Conservation (phyloP, 2,329 filamentous ascomycete genomes). For the Xylariaceae sp. region DNA sequence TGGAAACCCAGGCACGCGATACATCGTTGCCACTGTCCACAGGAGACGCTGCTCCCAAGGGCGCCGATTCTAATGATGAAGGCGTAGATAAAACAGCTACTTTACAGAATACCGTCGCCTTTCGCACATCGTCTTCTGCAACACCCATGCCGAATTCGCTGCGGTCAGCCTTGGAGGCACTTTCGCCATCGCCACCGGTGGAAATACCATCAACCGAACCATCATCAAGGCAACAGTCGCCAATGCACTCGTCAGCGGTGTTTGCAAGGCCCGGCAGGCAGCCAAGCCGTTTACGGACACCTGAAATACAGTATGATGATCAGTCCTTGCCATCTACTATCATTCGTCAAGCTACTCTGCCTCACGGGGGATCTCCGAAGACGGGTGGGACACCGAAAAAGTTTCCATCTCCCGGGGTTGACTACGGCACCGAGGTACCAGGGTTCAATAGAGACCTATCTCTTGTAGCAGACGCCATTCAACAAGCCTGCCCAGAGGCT, state of each 20-base stretch:
- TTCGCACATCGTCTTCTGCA: background rate
- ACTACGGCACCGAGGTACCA: slow-evolving; percentile 23
- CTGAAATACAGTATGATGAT: background rate
- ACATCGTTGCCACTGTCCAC: background rate
- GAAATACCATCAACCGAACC: background rate
- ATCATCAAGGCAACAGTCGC: background rate
- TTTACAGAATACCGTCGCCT: background rate
- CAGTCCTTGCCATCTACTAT: background rate
- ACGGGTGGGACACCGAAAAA: background rate
- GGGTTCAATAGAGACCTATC: slow-evolving; percentile 40
- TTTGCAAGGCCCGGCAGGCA: background rate
- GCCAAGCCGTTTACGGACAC: no score
- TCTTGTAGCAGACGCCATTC: slow-evolving; percentile 39
- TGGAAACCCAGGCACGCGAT: slow-evolving; percentile 6
- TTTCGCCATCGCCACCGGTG: background rate
- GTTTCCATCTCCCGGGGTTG: slow-evolving; percentile 11
- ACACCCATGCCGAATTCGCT: background rate
- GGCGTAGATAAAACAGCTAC: background rate
- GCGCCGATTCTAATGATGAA: background rate
- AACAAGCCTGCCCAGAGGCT: slow-evolving; percentile 40
- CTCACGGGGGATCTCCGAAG: background rate
- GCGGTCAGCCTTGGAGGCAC: background rate
- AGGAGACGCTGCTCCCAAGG: background rate
- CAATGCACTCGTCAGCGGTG: background rate
- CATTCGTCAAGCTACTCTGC: background rate